Conservation (phyloP, 75 land plant species). For the Cupressus sempervirens region DNA sequence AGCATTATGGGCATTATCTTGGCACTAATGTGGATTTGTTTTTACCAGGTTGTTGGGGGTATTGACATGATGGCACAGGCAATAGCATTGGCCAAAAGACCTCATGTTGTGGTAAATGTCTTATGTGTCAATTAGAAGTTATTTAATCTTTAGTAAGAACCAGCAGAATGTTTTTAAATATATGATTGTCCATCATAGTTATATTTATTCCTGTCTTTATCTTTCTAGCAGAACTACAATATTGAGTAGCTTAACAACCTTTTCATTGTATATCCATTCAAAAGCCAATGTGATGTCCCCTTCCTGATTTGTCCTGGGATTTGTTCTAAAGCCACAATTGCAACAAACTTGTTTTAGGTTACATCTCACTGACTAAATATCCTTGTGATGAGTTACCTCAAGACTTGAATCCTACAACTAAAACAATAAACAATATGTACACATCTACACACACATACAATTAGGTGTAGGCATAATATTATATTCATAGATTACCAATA, state of each 20-base stretch:
- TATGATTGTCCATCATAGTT: too few species aligned
- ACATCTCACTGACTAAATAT: too few species aligned
- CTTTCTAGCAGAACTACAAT: background rate
- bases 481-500: too few species aligned
- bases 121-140: background rate
- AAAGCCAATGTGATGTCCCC: background rate
- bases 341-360: too few species aligned
- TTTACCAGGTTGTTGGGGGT: constrained; percentile 75
- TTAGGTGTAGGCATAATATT: too few species aligned
- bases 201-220: background rate
- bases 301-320: too few species aligned
- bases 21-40: background rate
- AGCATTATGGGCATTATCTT: background rate
- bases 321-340: too few species aligned
- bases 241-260: background rate
- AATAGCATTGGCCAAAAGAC: constrained; percentile 68
- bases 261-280: background rate
- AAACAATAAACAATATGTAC: too few species aligned
- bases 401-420: too few species aligned
- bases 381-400: too few species aligned
- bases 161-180: too few species aligned
- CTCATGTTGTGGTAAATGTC: constrained; percentile 75
- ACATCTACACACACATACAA: too few species aligned
- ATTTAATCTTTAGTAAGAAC: background rate
- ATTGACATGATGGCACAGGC: constrained; percentile 72